Evolutionary conservation across 345 rosid species (phyloP), one percentile per base, ranked within the genome.

Genomic region (Salix dunnii): DNA sequence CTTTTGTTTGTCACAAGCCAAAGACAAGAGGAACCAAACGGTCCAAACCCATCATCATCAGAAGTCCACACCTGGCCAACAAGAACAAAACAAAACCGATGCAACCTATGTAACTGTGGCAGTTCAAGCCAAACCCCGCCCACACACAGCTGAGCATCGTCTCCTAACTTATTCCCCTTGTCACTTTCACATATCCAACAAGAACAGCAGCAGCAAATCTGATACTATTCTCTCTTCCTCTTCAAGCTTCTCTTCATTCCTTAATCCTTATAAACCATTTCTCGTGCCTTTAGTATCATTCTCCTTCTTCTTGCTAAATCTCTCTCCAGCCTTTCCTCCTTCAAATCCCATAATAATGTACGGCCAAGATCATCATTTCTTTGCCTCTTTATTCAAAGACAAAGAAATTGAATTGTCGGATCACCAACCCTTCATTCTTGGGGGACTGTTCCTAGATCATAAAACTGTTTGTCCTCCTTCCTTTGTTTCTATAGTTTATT

Each of bases 391-490:
- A 65, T 68, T 86, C 84, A 86, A 78, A 60, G 62, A 86, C 63
- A 42, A 76, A 5, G 21, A 42, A 30, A n/a, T 63, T 60, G 84
- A 80, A 17, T 49, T 72, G 13, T 74, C 80, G 33, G 80, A 77
- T 79, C 78, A 58, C 43, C 74, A 74, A 13, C 46, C 27, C 55
- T 77, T 78, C 27, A 70, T 72, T 75, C 78, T 66, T 20, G 92
- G 89, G 0, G 92, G 91, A 58, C 82, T 90, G 82, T 90, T 94
- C 76, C 91, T 89, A 35, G 88, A 85, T 48, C 82, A 78, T 17
- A 46, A 70, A 11, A 25, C 58, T 64, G 73, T 84, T 21, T 36
- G 65, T 33, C 81, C 86, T 66, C 79, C 88, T 49, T 88, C 91
- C 30, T 84, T 90, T 64, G 83, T 85, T 38, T 84, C 92, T 0